Evolutionary conservation across 495 filamentous ascomycete genomes (phyloP).

Genomic region (Endocarpon pusillum): DNA sequence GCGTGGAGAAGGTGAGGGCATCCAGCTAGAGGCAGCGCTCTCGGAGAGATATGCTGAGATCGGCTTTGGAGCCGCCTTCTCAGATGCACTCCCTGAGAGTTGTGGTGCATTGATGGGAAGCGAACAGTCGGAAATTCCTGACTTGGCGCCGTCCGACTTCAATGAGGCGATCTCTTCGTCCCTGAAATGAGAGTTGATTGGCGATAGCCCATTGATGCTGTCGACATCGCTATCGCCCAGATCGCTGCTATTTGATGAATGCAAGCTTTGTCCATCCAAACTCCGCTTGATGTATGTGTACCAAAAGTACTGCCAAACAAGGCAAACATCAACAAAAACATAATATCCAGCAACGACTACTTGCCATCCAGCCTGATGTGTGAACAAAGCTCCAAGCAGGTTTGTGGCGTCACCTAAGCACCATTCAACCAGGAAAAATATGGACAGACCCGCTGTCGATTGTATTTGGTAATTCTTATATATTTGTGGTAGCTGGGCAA

Average conservation of each 20-base stretch:
- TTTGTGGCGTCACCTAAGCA: conserved; percentile 53
- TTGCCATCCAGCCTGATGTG: conserved; percentile 53
- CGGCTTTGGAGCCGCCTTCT: neutral
- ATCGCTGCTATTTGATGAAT: neutral
- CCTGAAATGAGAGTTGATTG: neutral
- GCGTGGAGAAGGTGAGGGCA: conserved; percentile 22
- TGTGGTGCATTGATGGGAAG: conserved; percentile 1
- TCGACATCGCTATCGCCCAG: neutral
- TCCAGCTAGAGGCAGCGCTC: neutral
- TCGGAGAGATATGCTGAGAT: too few relatives aligned
- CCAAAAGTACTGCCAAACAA: conserved; percentile 53
- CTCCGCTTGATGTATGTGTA: conserved; percentile 36
- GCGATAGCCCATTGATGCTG: conserved; percentile 1
- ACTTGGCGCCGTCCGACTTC: conserved; percentile 2
- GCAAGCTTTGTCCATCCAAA: conserved; percentile 12
- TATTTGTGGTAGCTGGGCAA: conserved; percentile 59
- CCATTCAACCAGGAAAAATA: conserved; percentile 56
- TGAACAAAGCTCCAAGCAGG: conserved; percentile 45
- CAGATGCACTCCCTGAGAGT: neutral
- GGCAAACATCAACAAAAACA: conserved; percentile 43
- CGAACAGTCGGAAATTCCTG: conserved; percentile 14
- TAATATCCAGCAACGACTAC: conserved; percentile 52
- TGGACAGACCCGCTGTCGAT: conserved; percentile 50
- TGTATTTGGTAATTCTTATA: conserved; percentile 50
- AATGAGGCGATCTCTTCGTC: neutral